Conservation (phyloP, 2,329 filamentous ascomycete species). For the Fusarium annulatum region DNA sequence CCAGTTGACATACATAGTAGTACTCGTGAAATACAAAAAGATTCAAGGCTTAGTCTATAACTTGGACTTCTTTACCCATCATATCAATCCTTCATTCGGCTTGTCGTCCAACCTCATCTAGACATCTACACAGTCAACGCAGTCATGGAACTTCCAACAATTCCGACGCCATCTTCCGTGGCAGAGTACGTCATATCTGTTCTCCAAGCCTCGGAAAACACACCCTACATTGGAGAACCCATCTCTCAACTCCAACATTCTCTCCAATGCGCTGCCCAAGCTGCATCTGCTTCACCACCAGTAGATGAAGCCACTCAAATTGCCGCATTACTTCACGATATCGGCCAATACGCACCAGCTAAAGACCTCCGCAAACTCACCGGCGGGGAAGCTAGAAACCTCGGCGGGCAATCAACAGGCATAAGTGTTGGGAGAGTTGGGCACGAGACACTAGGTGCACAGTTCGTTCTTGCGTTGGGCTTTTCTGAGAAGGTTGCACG, state of each 20-base stretch:
- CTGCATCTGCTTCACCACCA: neutral
- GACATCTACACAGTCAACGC: neutral
- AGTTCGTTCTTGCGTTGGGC: neutral
- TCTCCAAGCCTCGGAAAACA: neutral
- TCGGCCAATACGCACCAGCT: neutral
- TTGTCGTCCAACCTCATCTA: too few species aligned
- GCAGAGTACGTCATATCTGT: neutral
- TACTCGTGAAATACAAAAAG: too few species aligned
- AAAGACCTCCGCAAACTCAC: neutral
- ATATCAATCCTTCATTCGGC: too few species aligned
- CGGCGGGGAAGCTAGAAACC: neutral
- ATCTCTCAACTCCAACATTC: slow-evolving; percentile 1
- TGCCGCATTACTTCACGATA: neutral
- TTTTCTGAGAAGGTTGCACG: neutral
- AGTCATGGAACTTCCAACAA: neutral
- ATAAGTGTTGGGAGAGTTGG: neutral
- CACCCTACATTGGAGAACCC: neutral
- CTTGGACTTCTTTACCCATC: neutral
- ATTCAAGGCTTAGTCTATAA: neutral
- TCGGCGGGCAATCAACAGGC: neutral
- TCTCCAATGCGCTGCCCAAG: neutral
- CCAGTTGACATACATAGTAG: rapidly evolving
- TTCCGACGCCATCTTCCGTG: neutral
- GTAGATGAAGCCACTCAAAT: neutral
- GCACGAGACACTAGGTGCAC: neutral